Percentiles rank a stretch among this genome's conserved stretches.
phyloP scores from a whole-genome alignment of 768 basidiomycete species.

The Tylopilus plumbeoviolaceoides region DNA sequence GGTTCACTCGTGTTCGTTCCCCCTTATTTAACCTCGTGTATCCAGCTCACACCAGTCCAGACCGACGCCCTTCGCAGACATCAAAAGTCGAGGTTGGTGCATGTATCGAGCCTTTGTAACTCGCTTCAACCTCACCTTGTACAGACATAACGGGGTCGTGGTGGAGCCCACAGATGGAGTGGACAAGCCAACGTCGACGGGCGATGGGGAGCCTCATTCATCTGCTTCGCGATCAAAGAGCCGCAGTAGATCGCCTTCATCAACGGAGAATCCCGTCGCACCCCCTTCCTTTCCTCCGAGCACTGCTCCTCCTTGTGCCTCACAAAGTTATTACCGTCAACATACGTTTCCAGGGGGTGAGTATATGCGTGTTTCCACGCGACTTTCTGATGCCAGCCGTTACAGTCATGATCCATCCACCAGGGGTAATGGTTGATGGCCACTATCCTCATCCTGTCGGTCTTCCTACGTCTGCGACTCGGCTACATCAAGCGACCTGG shows the following conservation, averaged over 20 bases:
- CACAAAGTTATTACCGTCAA: constrained; percentile 63
- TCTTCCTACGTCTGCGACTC: constrained; percentile 52
- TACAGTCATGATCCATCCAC: constrained; percentile 40
- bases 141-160: constrained; percentile 61
- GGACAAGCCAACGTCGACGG: constrained; percentile 18
- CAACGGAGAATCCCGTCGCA: constrained; percentile 32
- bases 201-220: constrained; percentile 29
- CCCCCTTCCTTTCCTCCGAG: constrained; percentile 35
- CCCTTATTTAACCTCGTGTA: constrained; percentile 11
- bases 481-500: constrained; percentile 43
- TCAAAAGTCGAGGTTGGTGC: constrained; percentile 67
- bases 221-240: constrained; percentile 46
- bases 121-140: constrained; percentile 1
- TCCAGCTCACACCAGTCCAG: constrained; percentile 34
- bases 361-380: constrained; percentile 8
- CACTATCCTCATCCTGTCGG: constrained; percentile 40
- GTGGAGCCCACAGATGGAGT: constrained; percentile 44
- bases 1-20: constrained; percentile 67
- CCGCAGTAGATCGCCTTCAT: constrained; percentile 45
- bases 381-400: constrained; percentile 5
- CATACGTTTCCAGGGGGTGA: constrained; percentile 50
- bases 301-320: constrained; percentile 30
- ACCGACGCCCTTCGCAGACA: constrained; percentile 80
- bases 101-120: constrained; percentile 1
- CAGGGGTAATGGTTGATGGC: constrained; percentile 35